Conservation (phyloP, 2,329 filamentous ascomycete genomes). For the Cytospora leucostoma region DNA sequence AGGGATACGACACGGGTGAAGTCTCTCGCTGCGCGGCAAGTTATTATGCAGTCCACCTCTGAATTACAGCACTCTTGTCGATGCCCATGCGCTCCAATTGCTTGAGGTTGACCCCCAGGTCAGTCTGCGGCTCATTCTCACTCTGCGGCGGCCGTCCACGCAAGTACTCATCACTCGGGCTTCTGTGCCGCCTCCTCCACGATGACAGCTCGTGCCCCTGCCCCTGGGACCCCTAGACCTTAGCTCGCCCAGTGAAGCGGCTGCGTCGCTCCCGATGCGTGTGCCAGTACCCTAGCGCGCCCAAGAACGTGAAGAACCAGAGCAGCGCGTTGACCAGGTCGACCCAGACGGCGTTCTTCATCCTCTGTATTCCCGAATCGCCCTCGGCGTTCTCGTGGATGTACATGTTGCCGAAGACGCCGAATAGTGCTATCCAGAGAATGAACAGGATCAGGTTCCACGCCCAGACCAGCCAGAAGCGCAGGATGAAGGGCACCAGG, state of each 20-base stretch:
- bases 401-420: conserved; percentile 79
- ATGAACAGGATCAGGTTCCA: conserved; percentile 75
- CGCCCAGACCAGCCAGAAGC: conserved; percentile 56
- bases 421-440: conserved; percentile 81
- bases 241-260: conserved; percentile 62
- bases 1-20: not conserved
- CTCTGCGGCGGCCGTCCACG: not conserved
- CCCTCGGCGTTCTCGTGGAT: conserved; percentile 68
- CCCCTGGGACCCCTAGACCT: conserved; percentile 42
- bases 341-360: conserved; percentile 88
- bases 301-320: conserved; percentile 68
- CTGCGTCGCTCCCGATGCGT: conserved; percentile 53
- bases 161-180: not conserved
- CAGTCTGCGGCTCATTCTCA: not conserved
- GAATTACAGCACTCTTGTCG: not conserved
- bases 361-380: conserved; percentile 65
- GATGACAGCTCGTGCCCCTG: conserved; percentile 38
- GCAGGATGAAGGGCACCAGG: conserved; percentile 61
- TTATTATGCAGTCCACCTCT: not conserved
- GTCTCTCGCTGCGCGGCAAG: not conserved
- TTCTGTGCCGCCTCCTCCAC: not conserved
- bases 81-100: not conserved
- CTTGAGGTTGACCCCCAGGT: no score
- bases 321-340: conserved; percentile 73
- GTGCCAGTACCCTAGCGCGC: conserved; percentile 60